Conservation (phyloP, 495 filamentous ascomycete species). For the Elasticomyces elasticus region DNA sequence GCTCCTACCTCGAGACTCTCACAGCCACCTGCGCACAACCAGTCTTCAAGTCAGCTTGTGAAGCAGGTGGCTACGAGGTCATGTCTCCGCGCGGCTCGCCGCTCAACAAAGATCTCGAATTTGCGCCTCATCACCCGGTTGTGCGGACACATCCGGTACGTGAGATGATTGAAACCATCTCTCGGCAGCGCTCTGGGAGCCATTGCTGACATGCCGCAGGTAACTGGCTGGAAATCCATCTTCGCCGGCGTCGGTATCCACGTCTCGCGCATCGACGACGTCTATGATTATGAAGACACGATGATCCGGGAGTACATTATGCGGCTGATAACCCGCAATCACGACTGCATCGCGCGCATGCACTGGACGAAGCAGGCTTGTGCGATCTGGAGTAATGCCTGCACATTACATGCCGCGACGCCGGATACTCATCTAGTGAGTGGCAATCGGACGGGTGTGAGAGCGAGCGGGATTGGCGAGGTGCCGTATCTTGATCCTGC, state of each 20-base stretch:
- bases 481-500: constrained; percentile 51
- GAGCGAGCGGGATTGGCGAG: constrained; percentile 59
- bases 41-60: constrained; percentile 48
- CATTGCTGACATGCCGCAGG: constrained; percentile 13
- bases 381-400: constrained; percentile 13
- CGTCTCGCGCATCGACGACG: constrained; percentile 53
- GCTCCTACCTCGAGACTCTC: constrained; percentile 55
- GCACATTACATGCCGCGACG: constrained; percentile 10
- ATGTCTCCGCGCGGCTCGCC: constrained; percentile 51
- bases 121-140: constrained; percentile 59
- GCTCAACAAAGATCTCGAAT: constrained; percentile 53
- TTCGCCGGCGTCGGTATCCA: constrained; percentile 58
- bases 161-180: neutral
- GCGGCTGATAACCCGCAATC: constrained; percentile 57
- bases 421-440: constrained; percentile 49
- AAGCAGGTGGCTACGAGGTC: constrained; percentile 46
- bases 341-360: constrained; percentile 40
- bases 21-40: constrained; percentile 59
- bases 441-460: constrained; percentile 50
- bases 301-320: constrained; percentile 38
- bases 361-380: constrained; percentile 11
- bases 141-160: constrained; percentile 59
- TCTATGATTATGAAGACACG: constrained; percentile 54
- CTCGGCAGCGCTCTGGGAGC: neutral
- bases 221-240: constrained; percentile 68